Conservation (phyloP, 2,329 filamentous ascomycete genomes). For the Calonectria pauciramosa region DNA sequence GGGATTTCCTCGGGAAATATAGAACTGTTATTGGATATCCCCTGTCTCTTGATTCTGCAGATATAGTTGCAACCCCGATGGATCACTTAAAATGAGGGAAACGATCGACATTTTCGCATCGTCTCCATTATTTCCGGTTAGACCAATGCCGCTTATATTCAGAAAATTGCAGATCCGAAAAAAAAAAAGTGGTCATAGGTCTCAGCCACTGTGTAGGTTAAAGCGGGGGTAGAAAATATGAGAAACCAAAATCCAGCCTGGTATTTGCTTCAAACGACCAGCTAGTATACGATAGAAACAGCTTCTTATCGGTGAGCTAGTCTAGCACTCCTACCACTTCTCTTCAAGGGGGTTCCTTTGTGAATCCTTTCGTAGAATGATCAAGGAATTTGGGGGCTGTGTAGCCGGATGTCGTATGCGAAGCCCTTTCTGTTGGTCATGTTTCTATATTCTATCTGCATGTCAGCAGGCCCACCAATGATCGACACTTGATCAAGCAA, state of each 20-base stretch:
- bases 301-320: too few relatives aligned
- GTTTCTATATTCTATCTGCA: neutral
- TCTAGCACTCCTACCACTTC: neutral
- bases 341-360: neutral
- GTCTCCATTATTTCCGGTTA: neutral
- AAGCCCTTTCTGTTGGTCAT: neutral
- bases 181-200: neutral
- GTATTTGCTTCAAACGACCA: neutral
- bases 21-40: neutral
- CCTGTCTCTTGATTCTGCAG: neutral
- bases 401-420: neutral
- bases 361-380: neutral
- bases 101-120: neutral
- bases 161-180: neutral
- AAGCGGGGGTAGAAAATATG: neutral
- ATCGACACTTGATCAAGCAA: neutral
- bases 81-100: neutral
- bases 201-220: neutral
- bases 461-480: neutral
- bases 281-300: neutral
- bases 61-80: neutral
- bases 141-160: neutral
- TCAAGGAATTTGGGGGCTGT: neutral
- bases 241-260: neutral
- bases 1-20: neutral